Evolutionary conservation across 2,329 filamentous ascomycete species (phyloP), one percentile per base, ranked within the genome.

Genomic region (Tolypocladium endophyticum): DNA sequence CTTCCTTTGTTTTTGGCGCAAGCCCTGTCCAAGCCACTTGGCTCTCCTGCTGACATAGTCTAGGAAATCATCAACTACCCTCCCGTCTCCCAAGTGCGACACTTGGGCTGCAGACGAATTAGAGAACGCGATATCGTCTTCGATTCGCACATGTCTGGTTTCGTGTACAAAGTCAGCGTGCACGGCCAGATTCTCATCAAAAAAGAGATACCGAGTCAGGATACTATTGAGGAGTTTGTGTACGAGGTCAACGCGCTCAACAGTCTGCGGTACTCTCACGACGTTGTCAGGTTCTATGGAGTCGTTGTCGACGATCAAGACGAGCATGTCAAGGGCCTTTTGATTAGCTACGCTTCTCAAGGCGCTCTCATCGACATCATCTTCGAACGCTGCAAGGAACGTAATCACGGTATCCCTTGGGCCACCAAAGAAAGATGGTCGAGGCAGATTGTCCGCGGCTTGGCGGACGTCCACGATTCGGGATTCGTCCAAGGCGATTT

Each of bases 401-500:
- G 82, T 47, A 62, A 76, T 75, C 75, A 86, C 53, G 72, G 75
- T 1, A 71, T 86, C 14, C 76, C 85, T 0, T 97, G 92, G 89
- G 70, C 78, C 25, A 82, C 86, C 50, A 86, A 92, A 55, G 88
- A 92, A 72, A 87, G 84, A 65, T 99, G 94, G 94, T 93, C 93
- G 1, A 85, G 84, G 61, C 92, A 97, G 72, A 96, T 97, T 65
- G 86, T 97, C 18, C 83, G 88, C 61, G 94, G 94, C 2, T 81
- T 99, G 3, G 87, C 90, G 1, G 92, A 97, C 67, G 93, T 99
- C 36, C 94, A 99, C 68, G 93, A 97, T 72, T 87, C 90, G 28
- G 94, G 94, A 5, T 97, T 96, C 71, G 94, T 99, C 14, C 94
- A 99, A 70, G 94, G 94, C 30, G 94, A 99, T 70, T 97, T 99